Evolutionary conservation across 768 basidiomycete genomes (phyloP).

Genomic region (Amylocystis lapponica): DNA sequence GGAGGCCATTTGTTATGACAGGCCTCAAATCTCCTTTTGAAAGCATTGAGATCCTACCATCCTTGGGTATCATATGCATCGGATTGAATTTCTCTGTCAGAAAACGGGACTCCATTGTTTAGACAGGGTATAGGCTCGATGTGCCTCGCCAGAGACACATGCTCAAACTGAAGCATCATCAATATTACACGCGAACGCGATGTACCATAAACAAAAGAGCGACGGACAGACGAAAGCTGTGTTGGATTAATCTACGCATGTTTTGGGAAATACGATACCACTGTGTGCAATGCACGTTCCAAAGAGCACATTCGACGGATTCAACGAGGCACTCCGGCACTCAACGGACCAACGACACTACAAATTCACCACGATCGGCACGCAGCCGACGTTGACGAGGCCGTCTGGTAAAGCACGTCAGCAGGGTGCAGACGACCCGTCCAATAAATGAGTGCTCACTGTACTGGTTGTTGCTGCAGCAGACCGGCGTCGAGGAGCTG

Average conservation of each 20-base stretch:
- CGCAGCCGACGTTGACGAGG: constrained; percentile 21
- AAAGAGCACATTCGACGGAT: neutral
- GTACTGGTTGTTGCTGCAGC: constrained; percentile 22
- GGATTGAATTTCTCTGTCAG: too few species aligned
- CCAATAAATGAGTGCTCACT: constrained; percentile 8
- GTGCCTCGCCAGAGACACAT: too few species aligned
- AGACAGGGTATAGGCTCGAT: too few species aligned
- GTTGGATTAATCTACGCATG: neutral
- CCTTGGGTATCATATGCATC: too few species aligned
- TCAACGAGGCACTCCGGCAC: neutral
- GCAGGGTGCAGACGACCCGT: neutral
- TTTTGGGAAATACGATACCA: neutral
- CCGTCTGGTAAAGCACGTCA: constrained; percentile 11
- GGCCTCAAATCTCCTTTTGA: too few species aligned
- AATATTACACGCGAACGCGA: too few species aligned
- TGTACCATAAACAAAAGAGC: too few species aligned
- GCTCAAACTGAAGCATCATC: too few species aligned
- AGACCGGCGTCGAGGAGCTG: constrained; percentile 18
- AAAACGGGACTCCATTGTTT: too few species aligned
- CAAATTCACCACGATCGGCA: constrained; percentile 16
- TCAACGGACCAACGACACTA: neutral
- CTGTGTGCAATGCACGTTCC: neutral
- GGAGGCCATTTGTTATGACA: too few species aligned
- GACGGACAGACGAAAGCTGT: too few species aligned
- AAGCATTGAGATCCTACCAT: too few species aligned